phyloP scores from a whole-genome alignment of 345 rosid species.

The Syzygium grande region DNA sequence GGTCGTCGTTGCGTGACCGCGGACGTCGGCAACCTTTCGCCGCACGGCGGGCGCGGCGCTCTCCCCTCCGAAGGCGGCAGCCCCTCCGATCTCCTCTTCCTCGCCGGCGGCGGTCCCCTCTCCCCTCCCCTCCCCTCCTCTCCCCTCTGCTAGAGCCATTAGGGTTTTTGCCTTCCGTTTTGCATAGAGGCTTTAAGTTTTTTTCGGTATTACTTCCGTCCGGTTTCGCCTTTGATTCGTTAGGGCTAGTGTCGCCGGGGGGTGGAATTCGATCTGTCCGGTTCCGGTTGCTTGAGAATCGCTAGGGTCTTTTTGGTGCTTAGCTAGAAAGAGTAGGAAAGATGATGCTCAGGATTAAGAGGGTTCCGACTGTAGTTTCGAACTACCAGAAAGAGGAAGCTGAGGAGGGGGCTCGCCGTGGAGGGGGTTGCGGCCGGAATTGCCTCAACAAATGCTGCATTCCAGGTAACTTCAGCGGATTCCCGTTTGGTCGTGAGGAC shows the following conservation, averaged over 20 bases:
- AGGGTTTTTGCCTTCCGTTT: not conserved
- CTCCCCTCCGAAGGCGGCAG: slow-evolving; percentile 99
- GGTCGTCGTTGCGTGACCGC: slow-evolving; percentile 52
- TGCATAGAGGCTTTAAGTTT: not conserved
- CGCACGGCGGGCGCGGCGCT: slow-evolving; percentile 99
- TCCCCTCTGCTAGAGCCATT: not conserved
- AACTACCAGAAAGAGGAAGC: slow-evolving; percentile 75
- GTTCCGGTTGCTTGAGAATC: not conserved
- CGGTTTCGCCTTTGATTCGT: not conserved
- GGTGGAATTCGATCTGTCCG: not conserved
- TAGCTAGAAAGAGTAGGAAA: not conserved
- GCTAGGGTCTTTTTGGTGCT: not conserved
- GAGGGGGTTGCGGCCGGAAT: slow-evolving; percentile 73
- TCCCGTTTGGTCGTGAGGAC: not conserved
- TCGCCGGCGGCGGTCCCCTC: slow-evolving; percentile 89
- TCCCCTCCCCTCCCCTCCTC: not conserved
- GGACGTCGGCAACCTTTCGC: slow-evolving; percentile 66
- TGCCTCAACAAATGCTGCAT: slow-evolving; percentile 70
- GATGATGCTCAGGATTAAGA: slow-evolving; percentile 75
- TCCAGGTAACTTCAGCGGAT: slow-evolving; percentile 30
- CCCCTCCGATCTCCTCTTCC: slow-evolving; percentile 99
- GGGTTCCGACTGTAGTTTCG: slow-evolving; percentile 82
- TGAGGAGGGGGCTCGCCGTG: slow-evolving; percentile 42
- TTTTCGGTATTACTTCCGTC: not conserved
- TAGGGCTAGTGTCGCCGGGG: not conserved